Evolutionary conservation across 805 yeast genomes (phyloP).

Genomic region (Cyberlindnera suaveolens): DNA sequence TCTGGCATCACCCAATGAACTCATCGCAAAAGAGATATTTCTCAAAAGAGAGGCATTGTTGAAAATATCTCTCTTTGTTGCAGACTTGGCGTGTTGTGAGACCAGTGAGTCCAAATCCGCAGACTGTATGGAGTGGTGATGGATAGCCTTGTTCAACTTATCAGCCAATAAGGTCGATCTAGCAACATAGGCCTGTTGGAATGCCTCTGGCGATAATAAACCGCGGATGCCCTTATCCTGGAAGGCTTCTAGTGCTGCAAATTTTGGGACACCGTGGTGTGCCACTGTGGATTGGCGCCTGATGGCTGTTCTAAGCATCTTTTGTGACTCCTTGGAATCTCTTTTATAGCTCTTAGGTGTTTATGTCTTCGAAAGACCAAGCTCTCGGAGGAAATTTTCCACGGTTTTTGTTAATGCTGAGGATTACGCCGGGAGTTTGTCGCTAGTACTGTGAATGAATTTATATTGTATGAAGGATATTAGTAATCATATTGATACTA

Average conservation of each 20-base stretch:
- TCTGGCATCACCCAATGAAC: conserved; percentile 26
- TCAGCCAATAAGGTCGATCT: conserved; percentile 8
- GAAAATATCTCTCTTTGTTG: conserved; percentile 26
- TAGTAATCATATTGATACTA: too few species aligned
- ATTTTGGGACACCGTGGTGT: conserved; percentile 7
- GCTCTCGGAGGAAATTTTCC: conserved; percentile 3
- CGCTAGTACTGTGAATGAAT: background rate
- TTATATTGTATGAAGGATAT: too few species aligned
- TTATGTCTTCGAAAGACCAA: too few species aligned
- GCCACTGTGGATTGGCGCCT: conserved; percentile 11
- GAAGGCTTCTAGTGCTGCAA: conserved; percentile 9
- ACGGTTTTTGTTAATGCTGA: conserved; percentile 14
- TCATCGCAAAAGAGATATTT: conserved; percentile 32
- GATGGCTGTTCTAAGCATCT: background rate
- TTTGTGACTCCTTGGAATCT: too few species aligned
- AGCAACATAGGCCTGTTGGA: conserved; percentile 46
- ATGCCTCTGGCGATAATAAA: conserved; percentile 38
- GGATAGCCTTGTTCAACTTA: conserved; percentile 32
- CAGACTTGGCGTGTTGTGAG: conserved; percentile 23
- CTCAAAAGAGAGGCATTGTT: conserved; percentile 34
- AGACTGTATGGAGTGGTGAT: conserved; percentile 18
- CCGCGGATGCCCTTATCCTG: conserved; percentile 40
- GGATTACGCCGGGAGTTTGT: conserved; percentile 7
- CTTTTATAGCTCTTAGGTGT: too few species aligned
- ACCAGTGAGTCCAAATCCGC: conserved; percentile 22